Evolutionary conservation across 164 flowering plant genomes (phyloP), one percentile per base, ranked within the genome.

Genomic region (Dillenia turbinata): DNA sequence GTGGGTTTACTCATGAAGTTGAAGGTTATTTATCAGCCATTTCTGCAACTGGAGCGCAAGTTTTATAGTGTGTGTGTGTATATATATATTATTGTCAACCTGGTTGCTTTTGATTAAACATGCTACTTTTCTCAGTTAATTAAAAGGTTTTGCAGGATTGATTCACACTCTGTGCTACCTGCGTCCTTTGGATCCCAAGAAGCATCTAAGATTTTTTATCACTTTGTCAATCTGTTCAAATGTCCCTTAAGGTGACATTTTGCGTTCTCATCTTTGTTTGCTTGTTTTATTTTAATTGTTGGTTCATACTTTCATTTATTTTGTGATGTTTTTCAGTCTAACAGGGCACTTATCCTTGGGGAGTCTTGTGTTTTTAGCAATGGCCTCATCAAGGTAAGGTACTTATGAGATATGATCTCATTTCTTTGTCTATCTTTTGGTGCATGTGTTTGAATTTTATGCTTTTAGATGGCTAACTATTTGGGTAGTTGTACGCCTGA

Each of bases 111-210:
- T 56, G 6, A 33, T 33, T 0, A 6, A 33, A 33, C 40, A 33
- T 33, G 40, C 40, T 61, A 17, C 2, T 61, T 65, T 50, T 13
- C 54, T 69, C 33, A 45, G 56, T 9, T 66, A 26, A 12, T 56
- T 70, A 51, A 13, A 44, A 59, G 64, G 60, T 4, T 13, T 22
- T 79, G 66, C 89, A 94, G 99, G 97, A 78, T 89, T 68, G 92
- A 89, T 71, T 79, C 90, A 53, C 93, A 91, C 61, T 75, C 97
- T 22, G 84, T 94, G 60, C 73, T 94, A 63, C 90, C 97, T 52
- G 45, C 95, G 56, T 82, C 84, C 62, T 86, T 85, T 75, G 83
- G 81, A 33, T 61, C 72, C 14, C 90, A 86, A 72, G 99, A 91
- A 81, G 97, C 97, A 68, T 75, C 77, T 49, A 87, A 88, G 78